Base-by-base conservation (phyloP, 139 green algal species). In the Eudorina sp. region DNA sequence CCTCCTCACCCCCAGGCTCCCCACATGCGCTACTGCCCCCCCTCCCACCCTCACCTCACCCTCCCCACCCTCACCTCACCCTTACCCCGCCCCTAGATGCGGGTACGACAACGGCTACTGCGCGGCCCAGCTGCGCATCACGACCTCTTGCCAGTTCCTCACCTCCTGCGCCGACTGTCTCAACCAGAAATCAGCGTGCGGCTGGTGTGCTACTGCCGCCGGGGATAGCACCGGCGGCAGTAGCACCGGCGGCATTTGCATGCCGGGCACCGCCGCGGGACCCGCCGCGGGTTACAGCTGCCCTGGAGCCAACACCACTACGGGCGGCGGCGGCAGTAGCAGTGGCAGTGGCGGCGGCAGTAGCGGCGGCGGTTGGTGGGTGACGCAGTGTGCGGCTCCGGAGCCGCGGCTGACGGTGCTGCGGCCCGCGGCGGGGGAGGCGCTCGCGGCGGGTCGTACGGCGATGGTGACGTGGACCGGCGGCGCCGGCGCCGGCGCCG, bases 21-120 rank as follows among this genome's bases (percentile, higher is more conserved):
- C n/a, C n/a, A n/a, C n/a, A n/a, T n/a, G n/a, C n/a, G n/a, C n/a
- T n/a, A n/a, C n/a, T n/a, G n/a, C n/a, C n/a, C n/a, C n/a, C n/a
- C n/a, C n/a, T n/a, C n/a, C n/a, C n/a, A n/a, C n/a, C n/a, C n/a
- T n/a, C n/a, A n/a, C n/a, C n/a, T n/a, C n/a, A n/a, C n/a, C n/a
- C n/a, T n/a, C n/a, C n/a, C n/a, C n/a, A n/a, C n/a, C n/a, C n/a
- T n/a, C 23, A 19, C 55, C 55, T 68, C 55, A 68, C 21, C 38
- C 14, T 55, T 4, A 1, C 72, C 41, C 43, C 3, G 18, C 27
- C 72, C 23, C 6, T 55, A 85, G 78, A 55, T 85, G 78, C 19
- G 78, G 78, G 6, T 74, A 41, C 55, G 78, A 85, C 46, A 43
- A 73, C 78, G 78, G 78, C 38, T 45, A 74, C 53, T 85, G 78